Base-by-base conservation (phyloP, 495 filamentous ascomycete genomes). In the Podospora australis region DNA sequence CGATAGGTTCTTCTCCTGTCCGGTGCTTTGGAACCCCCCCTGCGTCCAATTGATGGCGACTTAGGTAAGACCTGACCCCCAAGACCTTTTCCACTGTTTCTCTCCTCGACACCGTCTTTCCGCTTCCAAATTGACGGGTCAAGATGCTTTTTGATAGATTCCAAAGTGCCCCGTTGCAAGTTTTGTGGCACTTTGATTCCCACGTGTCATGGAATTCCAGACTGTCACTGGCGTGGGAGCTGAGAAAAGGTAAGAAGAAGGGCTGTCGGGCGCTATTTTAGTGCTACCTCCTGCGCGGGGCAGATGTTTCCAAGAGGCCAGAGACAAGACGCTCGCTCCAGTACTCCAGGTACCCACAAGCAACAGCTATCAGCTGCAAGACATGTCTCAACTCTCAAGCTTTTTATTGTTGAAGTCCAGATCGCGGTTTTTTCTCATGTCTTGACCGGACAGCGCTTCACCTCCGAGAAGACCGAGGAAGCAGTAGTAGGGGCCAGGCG, bases 231-330 rank as follows among this genome's bases (percentile, higher is more conserved):
- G 26, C 6, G 26, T 30, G 26, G 26, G 6, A 13, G 26, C 13
- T 30, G 4, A n/a, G 34, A n/a, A 36, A n/a, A 16, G 34, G 17
- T n/a, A 36, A 36, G 34, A n/a, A n/a, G 34, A 8, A 5, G 34
- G 34, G 34, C 22, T 23, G 40, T 24, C 40, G 40, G 40, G 40
- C 40, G 23, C 40, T 43, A 43, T 28, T 43, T 43, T 43, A 43
- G 40, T 43, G 40, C 13, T 23, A 43, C 22, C 4, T 43, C 10
- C 22, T 24, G 7, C 28, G 40, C 22, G 22, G 40, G 40, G 40
- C 40, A 14, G 40, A 24, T 11, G 20, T 23, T 24, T n/a, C 40
- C 22, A 23, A 43, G 22, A 9, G 26, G 0, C 9, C 13, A 14
- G 32, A n/a, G 32, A n/a, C 32, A 1, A 36, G 32, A n/a, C 19